Base-by-base conservation (phyloP, 2,329 filamentous ascomycete genomes). In the Beauveria scarabaeidicola region DNA sequence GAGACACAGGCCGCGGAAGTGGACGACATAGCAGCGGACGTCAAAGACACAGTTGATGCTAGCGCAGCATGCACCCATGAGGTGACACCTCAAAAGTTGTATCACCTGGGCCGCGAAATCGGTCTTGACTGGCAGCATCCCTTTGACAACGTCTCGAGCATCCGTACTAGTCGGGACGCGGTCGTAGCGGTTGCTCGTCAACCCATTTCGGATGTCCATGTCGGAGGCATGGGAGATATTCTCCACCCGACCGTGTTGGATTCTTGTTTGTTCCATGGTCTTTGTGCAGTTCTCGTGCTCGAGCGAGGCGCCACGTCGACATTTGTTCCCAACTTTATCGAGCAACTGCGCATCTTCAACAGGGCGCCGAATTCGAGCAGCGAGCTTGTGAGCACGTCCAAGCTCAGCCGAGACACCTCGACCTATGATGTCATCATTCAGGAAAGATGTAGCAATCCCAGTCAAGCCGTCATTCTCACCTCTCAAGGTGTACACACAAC, bases 121-220 rank as follows among this genome's bases (percentile, higher is more conserved):
- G 52, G 52, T 10, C 36, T 56, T 17, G 52, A 56, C 52, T 56
- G 52, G 52, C 36, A 46, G 25, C 15, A 23, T 56, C 52, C 52
- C 3, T 56, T 56, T 21, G 25, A 56, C 13, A 56, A 46, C 25
- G 21, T 46, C 5, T 19, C n/a, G 4, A 27, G 17, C 27, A 44
- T 56, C 40, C 36, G 41, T n/a, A 41, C 41, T 8, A 48, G 46
- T 19, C 21, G 25, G 8, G 23, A 48, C 10, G 46, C 46, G 46
- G 25, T 9, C 46, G 25, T 48, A 21, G n/a, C 46, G 3, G 25
- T 29, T 9, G 46, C 46, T 29, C 46, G 21, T 7, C 19, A 29
- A 3, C 29, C 25, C 13, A n/a, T 48, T 25, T 8, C 9, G 13
- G 25, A 48, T 11, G 15, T 29, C 25, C 1, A 29, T 29, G 23